Base-by-base conservation (phyloP, 1,284 basidiomycete species). In the Naganishia albida region DNA sequence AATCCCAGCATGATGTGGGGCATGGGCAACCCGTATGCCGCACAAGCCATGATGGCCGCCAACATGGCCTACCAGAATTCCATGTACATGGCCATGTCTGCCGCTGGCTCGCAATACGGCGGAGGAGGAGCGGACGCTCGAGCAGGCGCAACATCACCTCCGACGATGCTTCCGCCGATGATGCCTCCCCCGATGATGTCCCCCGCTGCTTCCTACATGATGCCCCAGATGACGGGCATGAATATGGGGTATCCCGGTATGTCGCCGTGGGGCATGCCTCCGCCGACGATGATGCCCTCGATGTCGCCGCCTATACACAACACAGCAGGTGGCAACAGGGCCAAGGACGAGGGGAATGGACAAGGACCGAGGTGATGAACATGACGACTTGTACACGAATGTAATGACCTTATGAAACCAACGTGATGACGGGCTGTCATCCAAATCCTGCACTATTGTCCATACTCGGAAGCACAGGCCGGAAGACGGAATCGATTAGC, bases 31-130 rank as follows among this genome's bases (percentile, higher is more conserved):
- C 75, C 77, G 7, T 77, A 76, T 54, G 76, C 88, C 70, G 88
- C 89, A 44, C 89, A 91, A 72, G 79, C 79, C 69, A 88, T 93
- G 87, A 89, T 89, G 77, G 91, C 90, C 7, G 90, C 91, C 18
- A 91, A 93, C 72, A 88, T 91, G 77, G 91, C 92, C 0, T 94
- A 93, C 70, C 80, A 80, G 56, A 79, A 79, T 75, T 90, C 91
- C 23, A 92, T 94, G 89, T 62, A 62, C 44, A 86, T 91, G 83
- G 85, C 88, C 46, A 91, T 90, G 80, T 93, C 90, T 8, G 82
- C 84, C 43, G 86, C 87, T 13, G 89, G 89, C 20, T 89, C 88
- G 2, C 86, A 90, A 23, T 60, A 60, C 34, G 57, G 57, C n/a
- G 56, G 56, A n/a, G 46, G 25, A 28, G 43, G 15, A 7, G 38